phyloP scores from a whole-genome alignment of 345 rosid genomes.

The Pugionium dolabratum region DNA sequence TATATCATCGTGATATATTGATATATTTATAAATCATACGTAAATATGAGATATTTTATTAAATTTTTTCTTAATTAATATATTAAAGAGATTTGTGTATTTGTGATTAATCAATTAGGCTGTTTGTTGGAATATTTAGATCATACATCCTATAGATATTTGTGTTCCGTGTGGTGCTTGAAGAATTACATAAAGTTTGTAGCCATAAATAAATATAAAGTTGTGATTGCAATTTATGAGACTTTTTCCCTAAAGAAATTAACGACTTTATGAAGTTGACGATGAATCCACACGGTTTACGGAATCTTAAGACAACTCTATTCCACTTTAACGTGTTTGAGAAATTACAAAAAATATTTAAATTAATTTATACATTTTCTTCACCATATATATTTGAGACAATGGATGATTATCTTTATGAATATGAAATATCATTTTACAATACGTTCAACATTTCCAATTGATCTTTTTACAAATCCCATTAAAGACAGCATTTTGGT shows the following conservation, averaged over 20 bases:
- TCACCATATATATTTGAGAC: no score
- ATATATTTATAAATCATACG: no score
- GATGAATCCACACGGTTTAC: conserved; percentile 22
- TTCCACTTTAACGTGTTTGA: conserved; percentile 17
- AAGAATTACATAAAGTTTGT: conserved; percentile 25
- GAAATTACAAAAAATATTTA: no score
- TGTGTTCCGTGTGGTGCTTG: neutral
- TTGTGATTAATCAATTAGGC: neutral
- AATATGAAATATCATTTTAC: no score
- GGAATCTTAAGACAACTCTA: conserved; percentile 22
- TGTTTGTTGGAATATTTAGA: neutral
- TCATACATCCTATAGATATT: neutral
- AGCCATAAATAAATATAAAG: conserved; percentile 32
- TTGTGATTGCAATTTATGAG: conserved; percentile 26
- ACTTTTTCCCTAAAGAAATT: conserved; percentile 18
- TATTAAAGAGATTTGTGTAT: neutral
- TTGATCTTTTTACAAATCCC: conserved; percentile 13
- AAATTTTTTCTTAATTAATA: no score
- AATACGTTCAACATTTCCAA: neutral
- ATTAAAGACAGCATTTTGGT: conserved; percentile 18
- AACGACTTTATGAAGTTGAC: conserved; percentile 25
- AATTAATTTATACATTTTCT: no score
- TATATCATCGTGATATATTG: no score
- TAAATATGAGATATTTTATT: no score
- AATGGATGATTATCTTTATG: no score